phyloP scores from a whole-genome alignment of 2,329 filamentous ascomycete species.

The Scytalidium sp. region DNA sequence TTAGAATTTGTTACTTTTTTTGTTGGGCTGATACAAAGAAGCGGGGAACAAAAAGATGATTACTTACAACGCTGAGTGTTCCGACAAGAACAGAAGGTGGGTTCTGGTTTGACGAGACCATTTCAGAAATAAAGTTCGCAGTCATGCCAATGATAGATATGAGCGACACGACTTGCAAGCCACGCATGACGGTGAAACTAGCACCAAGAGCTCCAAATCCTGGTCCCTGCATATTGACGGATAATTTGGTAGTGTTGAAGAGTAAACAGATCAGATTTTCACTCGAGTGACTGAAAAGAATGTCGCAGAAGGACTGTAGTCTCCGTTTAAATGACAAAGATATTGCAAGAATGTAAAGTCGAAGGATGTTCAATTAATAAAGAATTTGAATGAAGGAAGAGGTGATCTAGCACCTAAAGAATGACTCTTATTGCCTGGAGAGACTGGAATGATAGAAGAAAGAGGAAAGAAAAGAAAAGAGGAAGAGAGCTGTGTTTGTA shows the following conservation, averaged over 20 bases:
- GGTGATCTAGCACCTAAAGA: conserved; percentile 23
- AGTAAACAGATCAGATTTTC: not conserved
- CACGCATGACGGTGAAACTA: conserved; percentile 72
- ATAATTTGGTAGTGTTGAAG: not conserved
- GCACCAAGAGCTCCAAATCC: conserved; percentile 66
- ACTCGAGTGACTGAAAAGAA: too few species aligned
- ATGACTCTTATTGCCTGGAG: conserved; percentile 19
- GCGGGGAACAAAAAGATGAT: not conserved
- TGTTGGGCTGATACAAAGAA: not conserved
- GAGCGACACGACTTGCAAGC: conserved; percentile 68
- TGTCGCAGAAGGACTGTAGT: too few species aligned
- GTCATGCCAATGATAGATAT: conserved; percentile 76
- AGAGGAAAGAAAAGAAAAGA: conserved; percentile 8
- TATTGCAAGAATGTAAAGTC: not conserved
- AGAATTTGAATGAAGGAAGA: not conserved
- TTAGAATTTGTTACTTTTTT: not conserved
- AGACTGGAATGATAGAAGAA: conserved; percentile 22
- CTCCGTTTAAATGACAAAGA: too few species aligned
- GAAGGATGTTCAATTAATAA: not conserved
- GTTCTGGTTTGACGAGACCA: conserved; percentile 61
- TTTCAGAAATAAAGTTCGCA: conserved; percentile 77
- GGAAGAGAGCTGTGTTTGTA: conserved; percentile 19
- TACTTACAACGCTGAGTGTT: conserved; percentile 74
- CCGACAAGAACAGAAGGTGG: conserved; percentile 73
- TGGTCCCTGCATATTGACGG: conserved; percentile 20